Evolutionary conservation across 164 flowering plant genomes (phyloP).

Genomic region (grape (Vitis vinifera)): ASM3070453v1 NC_081814.1:19486501-19487000

Average conservation of each 20-base stretch:
- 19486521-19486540: conserved; percentile 94
- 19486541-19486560: conserved; percentile 50
- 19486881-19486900: too few species aligned
- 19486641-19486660: conserved; percentile 28
- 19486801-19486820: conserved; percentile 19
- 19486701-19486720: conserved; percentile 25
- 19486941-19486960: not conserved
- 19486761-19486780: conserved; percentile 45
- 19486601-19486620: conserved; percentile 15
- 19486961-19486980: conserved; percentile 1
- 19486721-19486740: conserved; percentile 11
- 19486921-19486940: too few species aligned
- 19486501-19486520: conserved; percentile 81
- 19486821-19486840: conserved; percentile 12
- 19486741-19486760: conserved; percentile 37
- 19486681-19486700: conserved; percentile 19
- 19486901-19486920: too few species aligned
- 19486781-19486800: conserved; percentile 38
- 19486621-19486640: conserved; percentile 21
- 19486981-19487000: conserved; percentile 13
- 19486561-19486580: conserved; percentile 46
- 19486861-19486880: too few species aligned
- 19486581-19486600: conserved; percentile 31
- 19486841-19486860: conserved; percentile 11
- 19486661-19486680: conserved; percentile 31